These are phyloP conservation scores for Agrostemma githago DNA, from an alignment of 148 eudicot genomes.

Conservation along the genomic window DNA sequence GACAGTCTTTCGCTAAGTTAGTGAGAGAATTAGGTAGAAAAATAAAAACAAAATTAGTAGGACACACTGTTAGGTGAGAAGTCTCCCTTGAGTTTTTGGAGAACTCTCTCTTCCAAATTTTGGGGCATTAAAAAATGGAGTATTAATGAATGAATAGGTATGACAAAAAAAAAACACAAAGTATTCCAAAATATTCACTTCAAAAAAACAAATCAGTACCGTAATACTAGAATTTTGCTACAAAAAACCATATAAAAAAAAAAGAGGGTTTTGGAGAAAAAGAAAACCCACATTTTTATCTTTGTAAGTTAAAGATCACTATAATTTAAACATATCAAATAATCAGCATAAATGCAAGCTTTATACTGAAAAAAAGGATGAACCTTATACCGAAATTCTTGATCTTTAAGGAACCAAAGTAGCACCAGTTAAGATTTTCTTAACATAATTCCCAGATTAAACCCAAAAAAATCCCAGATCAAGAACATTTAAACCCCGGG, in stretches of 20 bases:
- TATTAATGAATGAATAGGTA: neutral
- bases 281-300: neutral
- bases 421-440: neutral
- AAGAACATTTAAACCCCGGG: constrained; percentile 1
- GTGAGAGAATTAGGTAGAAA: neutral
- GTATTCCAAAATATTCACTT: neutral
- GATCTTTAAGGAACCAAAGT: neutral
- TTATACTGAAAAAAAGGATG: neutral
- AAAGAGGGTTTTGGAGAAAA: neutral
- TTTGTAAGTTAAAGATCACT: neutral
- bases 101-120: no score
- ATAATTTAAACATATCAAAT: neutral
- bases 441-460: neutral
- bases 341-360: neutral
- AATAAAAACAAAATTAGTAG: neutral
- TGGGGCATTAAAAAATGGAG: no score
- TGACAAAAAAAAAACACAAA: neutral
- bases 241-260: neutral
- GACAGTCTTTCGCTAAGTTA: no score
- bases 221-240: neutral
- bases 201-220: neutral
- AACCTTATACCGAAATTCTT: neutral
- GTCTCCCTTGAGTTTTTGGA: no score
- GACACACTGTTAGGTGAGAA: no score
- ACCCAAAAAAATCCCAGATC: constrained; percentile 9